Conservation (phyloP, 345 rosid genomes). For the Theobroma cacao region DNA sequence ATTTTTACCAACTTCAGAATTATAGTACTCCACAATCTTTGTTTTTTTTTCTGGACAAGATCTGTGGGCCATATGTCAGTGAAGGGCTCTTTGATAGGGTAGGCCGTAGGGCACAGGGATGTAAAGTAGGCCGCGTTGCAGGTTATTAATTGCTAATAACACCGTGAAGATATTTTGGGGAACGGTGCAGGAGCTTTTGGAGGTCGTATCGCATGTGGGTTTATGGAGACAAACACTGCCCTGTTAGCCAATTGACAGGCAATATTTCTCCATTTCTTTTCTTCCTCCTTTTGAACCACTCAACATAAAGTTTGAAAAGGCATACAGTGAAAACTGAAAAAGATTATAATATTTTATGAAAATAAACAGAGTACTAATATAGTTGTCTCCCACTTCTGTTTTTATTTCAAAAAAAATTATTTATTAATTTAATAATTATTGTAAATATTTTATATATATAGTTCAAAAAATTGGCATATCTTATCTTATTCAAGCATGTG, state of each 20-base stretch:
- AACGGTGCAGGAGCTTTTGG: neutral
- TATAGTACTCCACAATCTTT: neutral
- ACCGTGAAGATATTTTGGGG: neutral
- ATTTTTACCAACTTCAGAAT: neutral
- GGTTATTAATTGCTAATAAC: neutral
- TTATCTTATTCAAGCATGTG: too few relatives aligned
- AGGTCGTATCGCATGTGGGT: neutral
- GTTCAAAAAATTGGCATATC: too few relatives aligned
- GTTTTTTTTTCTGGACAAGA: too few relatives aligned
- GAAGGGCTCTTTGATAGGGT: neutral
- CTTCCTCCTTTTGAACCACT: neutral
- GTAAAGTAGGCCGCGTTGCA: neutral
- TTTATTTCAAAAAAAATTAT: too few relatives aligned
- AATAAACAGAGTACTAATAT: too few relatives aligned
- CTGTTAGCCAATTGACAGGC: neutral
- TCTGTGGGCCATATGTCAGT: neutral
- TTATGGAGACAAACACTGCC: neutral
- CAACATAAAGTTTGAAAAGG: neutral
- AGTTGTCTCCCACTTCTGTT: too few relatives aligned
- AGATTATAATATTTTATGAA: too few relatives aligned
- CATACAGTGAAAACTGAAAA: too few relatives aligned
- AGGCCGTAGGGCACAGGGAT: neutral
- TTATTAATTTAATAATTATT: too few relatives aligned
- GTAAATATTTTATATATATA: too few relatives aligned
- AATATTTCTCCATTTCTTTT: neutral